Evolutionary conservation across 805 yeast genomes (phyloP).

Genomic region (Kodamaea kaohsiungensis): DNA sequence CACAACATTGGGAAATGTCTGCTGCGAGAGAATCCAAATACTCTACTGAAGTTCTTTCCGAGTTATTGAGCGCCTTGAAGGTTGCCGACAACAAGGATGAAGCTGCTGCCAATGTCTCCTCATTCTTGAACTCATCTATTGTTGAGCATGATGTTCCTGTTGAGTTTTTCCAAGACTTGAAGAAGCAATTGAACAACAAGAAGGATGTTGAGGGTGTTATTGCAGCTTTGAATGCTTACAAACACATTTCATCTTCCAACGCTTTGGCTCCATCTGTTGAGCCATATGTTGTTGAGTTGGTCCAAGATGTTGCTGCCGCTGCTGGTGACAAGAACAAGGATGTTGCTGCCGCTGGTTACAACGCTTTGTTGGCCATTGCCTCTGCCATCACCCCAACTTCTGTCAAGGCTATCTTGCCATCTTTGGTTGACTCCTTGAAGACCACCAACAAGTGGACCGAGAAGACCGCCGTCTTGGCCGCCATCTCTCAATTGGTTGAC

Average conservation of each 20-base stretch:
- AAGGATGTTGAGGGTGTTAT: conserved; percentile 64
- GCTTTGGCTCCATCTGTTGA: conserved; percentile 89
- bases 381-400: conserved; percentile 88
- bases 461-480: conserved; percentile 86
- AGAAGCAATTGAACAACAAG: conserved; percentile 76
- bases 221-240: conserved; percentile 81
- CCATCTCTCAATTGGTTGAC: conserved; percentile 86
- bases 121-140: conserved; percentile 94
- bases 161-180: conserved; percentile 77
- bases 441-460: conserved; percentile 95
- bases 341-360: conserved; percentile 69
- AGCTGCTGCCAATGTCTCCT: conserved; percentile 87
- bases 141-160: conserved; percentile 98
- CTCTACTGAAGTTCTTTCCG: conserved; percentile 81
- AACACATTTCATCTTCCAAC: conserved; percentile 79
- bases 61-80: conserved; percentile 88
- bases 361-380: conserved; percentile 77
- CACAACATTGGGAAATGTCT: conserved; percentile 42
- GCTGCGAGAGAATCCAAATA: conserved; percentile 61
- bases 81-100: conserved; percentile 88
- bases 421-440: conserved; percentile 65
- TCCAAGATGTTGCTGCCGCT: conserved; percentile 67
- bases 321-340: conserved; percentile 90
- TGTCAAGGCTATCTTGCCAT: conserved; percentile 86
- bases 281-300: conserved; percentile 86